phyloP scores from a whole-genome alignment of 208 protist species.

The Leishmania martiniquensis region DNA sequence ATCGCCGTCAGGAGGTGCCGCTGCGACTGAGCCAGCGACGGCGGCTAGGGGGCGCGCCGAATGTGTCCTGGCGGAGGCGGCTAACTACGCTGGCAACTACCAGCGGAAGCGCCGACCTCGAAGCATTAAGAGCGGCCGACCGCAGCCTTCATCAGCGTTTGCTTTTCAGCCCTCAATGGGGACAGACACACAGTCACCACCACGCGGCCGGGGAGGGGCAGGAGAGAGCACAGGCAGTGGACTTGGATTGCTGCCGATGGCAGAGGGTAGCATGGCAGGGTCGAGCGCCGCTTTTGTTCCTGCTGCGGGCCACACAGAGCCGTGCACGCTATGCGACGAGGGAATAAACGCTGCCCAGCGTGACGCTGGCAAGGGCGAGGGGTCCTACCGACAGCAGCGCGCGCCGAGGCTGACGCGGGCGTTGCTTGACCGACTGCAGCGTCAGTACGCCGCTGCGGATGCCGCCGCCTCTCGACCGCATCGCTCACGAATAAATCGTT shows the following conservation, averaged over 20 bases:
- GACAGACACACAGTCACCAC: background rate
- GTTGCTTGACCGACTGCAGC: slow-evolving; percentile 18
- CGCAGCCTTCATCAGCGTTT: background rate
- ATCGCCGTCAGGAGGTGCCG: no score
- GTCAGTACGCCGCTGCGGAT: background rate
- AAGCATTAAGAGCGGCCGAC: background rate
- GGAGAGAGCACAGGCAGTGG: background rate
- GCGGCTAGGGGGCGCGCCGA: background rate
- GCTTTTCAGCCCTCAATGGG: background rate
- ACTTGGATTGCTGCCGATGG: background rate
- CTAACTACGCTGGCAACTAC: slow-evolving; percentile 22
- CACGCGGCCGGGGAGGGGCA: background rate
- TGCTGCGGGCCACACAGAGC: background rate
- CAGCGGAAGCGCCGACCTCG: slow-evolving; percentile 12
- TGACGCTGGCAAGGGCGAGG: background rate
- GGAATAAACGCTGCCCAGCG: background rate
- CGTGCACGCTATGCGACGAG: background rate
- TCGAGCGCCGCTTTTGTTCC: background rate
- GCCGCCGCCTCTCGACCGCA: background rate
- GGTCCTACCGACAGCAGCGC: background rate
- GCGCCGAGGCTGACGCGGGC: slow-evolving; percentile 15
- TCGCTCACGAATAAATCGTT: background rate
- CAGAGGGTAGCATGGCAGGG: background rate
- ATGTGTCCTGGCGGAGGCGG: slow-evolving; percentile 2
- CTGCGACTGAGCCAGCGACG: background rate